Conservation (phyloP, 1,139 yeast species). For the Saccharomyces hybrid region DNA sequence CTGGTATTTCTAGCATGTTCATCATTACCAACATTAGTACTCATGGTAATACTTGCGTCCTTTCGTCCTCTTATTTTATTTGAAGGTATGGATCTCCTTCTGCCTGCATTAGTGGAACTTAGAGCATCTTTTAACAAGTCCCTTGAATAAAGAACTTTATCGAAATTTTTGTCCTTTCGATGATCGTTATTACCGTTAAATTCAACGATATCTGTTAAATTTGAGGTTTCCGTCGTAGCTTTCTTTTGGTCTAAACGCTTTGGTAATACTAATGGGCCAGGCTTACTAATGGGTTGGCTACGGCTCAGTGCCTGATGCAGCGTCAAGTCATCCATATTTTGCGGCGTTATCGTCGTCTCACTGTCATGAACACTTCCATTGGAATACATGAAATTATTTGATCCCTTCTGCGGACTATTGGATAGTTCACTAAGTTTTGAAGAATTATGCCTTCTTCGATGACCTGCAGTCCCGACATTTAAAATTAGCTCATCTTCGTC, state of each 20-base stretch:
- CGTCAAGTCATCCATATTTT: not conserved
- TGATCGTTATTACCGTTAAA: slow-evolving; percentile 1
- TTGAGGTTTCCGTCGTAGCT: slow-evolving; percentile 12
- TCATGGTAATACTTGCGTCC: not conserved
- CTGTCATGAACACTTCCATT: not conserved
- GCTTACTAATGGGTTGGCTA: not conserved
- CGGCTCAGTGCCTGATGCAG: not conserved
- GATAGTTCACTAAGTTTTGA: slow-evolving; percentile 1
- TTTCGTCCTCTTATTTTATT: not conserved
- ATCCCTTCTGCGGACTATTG: slow-evolving; percentile 3
- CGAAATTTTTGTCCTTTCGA: not conserved
- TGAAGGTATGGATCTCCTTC: slow-evolving; percentile 4
- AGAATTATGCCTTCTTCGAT: slow-evolving; percentile 11
- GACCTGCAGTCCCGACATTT: slow-evolving; percentile 12
- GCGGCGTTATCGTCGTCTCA: not conserved
- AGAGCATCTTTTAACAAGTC: slow-evolving; percentile 11
- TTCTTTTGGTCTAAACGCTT: slow-evolving; percentile 3
- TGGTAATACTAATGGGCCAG: slow-evolving; percentile 4
- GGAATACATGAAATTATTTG: not conserved
- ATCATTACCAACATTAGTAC: not conserved
- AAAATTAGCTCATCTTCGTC: slow-evolving; percentile 14
- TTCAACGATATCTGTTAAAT: slow-evolving; percentile 6
- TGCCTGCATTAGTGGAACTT: slow-evolving; percentile 1
- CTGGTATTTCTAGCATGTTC: not conserved
- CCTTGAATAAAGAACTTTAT: slow-evolving; percentile 6